A percentile compares a stretch with the other conserved stretches of the same genome.
Conservation (phyloP, 352 stramenopile species). For the Globisporangium viniferum region DNA sequence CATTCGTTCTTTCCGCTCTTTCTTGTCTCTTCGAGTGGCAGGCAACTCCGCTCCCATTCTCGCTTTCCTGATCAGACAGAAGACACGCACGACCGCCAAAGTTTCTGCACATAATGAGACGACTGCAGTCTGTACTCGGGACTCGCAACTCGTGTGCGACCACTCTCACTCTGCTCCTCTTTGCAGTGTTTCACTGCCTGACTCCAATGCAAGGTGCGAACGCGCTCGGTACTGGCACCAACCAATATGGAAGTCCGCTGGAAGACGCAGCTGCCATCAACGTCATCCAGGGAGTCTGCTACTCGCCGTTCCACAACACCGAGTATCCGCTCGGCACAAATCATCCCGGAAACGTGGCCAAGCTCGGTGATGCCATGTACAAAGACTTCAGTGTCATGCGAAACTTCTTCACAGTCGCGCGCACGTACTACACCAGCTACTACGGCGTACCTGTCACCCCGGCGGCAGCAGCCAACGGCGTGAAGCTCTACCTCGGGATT, state of each 20-base stretch:
- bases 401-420: conserved; percentile 51
- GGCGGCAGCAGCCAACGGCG: conserved; percentile 33
- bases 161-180: background rate
- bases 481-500: conserved; percentile 71
- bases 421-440: conserved; percentile 80
- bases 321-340: conserved; percentile 59
- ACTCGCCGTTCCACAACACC: conserved; percentile 72
- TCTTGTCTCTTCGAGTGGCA: background rate
- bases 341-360: conserved; percentile 17
- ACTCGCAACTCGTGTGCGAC: background rate
- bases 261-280: conserved; percentile 17
- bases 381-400: conserved; percentile 71
- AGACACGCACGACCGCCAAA: background rate
- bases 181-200: background rate
- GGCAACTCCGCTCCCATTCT: background rate
- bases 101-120: background rate
- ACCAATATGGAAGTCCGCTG: background rate
- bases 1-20: background rate
- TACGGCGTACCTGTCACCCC: conserved; percentile 47
- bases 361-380: conserved; percentile 50
- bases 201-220: background rate
- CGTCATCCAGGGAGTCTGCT: conserved; percentile 50
- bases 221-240: background rate
- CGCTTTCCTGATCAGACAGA: background rate
- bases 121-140: background rate